Percentiles rank a stretch among this genome's conserved stretches.
Conservation (phyloP, 2,329 filamentous ascomycete species). For the Xylariaceae sp. region DNA sequence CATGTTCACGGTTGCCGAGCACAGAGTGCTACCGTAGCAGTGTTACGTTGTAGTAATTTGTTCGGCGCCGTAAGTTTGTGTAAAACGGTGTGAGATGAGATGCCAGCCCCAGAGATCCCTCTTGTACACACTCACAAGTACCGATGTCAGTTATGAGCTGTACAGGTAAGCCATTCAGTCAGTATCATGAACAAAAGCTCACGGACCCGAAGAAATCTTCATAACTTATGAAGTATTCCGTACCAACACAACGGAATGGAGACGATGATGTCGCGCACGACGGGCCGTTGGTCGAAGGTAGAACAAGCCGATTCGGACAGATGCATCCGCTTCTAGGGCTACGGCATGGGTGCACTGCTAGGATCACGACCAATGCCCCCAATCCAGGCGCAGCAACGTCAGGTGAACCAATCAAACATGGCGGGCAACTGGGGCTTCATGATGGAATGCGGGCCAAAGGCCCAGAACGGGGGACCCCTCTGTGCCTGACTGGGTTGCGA, state of each 20-base stretch:
- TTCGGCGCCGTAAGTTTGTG: neutral
- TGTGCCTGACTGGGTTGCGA: neutral
- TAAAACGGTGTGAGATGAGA: no score
- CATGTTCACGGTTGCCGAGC: neutral
- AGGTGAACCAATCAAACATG: conserved; percentile 9
- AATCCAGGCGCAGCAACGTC: neutral
- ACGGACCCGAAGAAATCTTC: no score
- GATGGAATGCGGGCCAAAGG: neutral
- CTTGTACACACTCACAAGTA: no score
- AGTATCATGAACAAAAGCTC: no score
- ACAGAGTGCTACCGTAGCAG: neutral
- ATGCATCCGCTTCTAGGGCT: neutral
- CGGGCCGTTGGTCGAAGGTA: neutral
- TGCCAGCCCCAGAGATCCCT: no score
- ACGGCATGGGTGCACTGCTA: neutral
- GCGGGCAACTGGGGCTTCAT: neutral
- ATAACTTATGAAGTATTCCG: no score
- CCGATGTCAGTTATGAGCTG: no score
- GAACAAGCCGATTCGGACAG: neutral
- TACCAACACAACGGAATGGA: no score
- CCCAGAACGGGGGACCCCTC: neutral
- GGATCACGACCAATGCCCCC: neutral
- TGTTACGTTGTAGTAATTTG: neutral
- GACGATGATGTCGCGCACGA: neutral
- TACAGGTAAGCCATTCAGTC: no score